phyloP scores from a whole-genome alignment of 305 asterid species.

The Euphrasia arctica region DNA sequence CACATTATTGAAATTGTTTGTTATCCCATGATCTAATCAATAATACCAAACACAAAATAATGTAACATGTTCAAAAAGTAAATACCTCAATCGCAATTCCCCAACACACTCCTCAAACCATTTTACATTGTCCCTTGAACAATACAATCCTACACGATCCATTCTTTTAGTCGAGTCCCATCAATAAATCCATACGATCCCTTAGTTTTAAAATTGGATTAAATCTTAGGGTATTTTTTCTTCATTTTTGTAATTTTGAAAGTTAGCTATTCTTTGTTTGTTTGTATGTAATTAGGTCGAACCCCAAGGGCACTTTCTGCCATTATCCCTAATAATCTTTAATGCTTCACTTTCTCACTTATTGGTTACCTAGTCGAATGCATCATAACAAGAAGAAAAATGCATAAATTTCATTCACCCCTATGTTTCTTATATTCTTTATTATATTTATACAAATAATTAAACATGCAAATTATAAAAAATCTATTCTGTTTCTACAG shows the following conservation, averaged over 20 bases:
- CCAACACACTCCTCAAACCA: no score
- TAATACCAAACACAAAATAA: no score
- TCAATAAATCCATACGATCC: background rate
- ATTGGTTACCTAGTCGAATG: background rate
- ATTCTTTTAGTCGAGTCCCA: no score
- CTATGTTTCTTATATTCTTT: background rate
- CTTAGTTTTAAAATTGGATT: background rate
- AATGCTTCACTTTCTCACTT: background rate
- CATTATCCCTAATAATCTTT: background rate
- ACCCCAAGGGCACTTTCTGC: background rate
- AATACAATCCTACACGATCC: no score
- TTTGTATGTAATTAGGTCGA: background rate
- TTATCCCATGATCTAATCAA: no score
- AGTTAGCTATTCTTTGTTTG: background rate
- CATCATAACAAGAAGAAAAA: background rate
- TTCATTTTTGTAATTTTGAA: background rate
- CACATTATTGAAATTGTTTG: no score
- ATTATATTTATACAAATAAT: background rate
- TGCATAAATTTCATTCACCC: background rate
- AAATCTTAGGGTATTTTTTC: background rate
- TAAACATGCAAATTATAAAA: background rate
- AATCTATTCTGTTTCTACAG: constrained; percentile 32
- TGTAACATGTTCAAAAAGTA: no score
- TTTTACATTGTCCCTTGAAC: no score
- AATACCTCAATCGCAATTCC: no score